Base-by-base conservation (phyloP, 2,329 filamentous ascomycete genomes). In the Diaporthe longicolla region DNA sequence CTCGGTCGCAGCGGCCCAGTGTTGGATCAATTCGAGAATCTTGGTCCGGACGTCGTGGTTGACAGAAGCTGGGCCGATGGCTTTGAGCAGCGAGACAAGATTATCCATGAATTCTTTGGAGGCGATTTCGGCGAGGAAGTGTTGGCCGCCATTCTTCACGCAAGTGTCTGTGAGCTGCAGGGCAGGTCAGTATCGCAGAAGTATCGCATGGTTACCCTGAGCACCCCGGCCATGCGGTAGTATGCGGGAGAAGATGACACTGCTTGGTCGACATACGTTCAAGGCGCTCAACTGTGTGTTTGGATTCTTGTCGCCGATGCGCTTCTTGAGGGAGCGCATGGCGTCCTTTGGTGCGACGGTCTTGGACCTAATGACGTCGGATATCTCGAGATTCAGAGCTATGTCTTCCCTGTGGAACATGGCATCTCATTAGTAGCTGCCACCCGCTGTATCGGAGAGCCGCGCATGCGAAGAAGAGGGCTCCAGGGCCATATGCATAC, bases 41-140 rank as follows among this genome's bases (percentile, higher is more conserved):
- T 97, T 98, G 76, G 88, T 88, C 81, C 93, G 94, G 65, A 99
- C 97, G 71, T 97, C 94, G 66, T 92, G 87, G 82, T 98, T 98
- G 57, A 97, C 88, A 11, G 94, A 92, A 48, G 90, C 91, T 24
- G 87, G 84, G 3, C 94, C 94, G 68, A 93, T 92, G 24, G 94
- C 93, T 81, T 96, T 95, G 43, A 99, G 89, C 21, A 99, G 88
- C 45, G 96, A 98, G 24, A 94, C 93, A 70, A 99, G 86, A 82
- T 98, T 98, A 85, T 99, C 97, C 93, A 99, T 97, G 81, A 98
- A 99, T 85, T 99, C 97, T 77, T 95, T 92, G 24, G 96, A 98
- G 54, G 97, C 96, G 78, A 99, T 97, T 85, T 99, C 97, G 77
- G 92, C 89, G 66, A 99, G 92, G 83, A 99, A 99, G 84, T 99